Percentiles rank a stretch among this genome's conserved stretches.
phyloP scores from a whole-genome alignment of 2,329 filamentous ascomycete species.

The Leptodontidium sp. region DNA sequence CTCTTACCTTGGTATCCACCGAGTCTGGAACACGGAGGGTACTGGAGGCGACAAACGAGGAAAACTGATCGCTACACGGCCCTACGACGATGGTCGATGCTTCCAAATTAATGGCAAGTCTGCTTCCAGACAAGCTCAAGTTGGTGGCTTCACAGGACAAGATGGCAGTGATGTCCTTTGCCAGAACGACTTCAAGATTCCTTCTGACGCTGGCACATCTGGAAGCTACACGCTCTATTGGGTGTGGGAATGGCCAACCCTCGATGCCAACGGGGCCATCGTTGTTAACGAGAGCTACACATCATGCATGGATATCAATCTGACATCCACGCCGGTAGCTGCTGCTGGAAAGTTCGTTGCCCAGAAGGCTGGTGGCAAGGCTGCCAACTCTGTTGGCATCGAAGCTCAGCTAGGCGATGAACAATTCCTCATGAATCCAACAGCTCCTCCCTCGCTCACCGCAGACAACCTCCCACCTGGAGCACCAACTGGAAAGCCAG shows the following conservation, averaged over 20 bases:
- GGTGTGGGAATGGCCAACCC: conserved; percentile 93
- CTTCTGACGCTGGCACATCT: conserved; percentile 66
- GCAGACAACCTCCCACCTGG: conserved; percentile 21
- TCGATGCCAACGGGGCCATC: conserved; percentile 54
- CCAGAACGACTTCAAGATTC: conserved; percentile 82
- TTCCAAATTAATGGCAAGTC: conserved; percentile 73
- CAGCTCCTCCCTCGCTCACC: conserved; percentile 19
- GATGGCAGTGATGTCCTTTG: conserved; percentile 70
- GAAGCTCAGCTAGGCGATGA: conserved; percentile 43
- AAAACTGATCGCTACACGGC: conserved; percentile 75
- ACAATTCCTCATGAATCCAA: conserved; percentile 37
- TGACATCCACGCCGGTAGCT: conserved; percentile 36
- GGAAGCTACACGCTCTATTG: conserved; percentile 86
- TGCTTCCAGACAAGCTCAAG: conserved; percentile 69
- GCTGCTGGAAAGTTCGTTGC: conserved; percentile 20
- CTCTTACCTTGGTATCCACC: conserved; percentile 70
- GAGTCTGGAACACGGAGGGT: conserved; percentile 80
- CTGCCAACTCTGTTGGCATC: conserved; percentile 28
- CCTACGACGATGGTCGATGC: conserved; percentile 92
- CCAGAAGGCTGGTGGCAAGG: conserved; percentile 18
- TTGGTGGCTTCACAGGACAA: conserved; percentile 54
- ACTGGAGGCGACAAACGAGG: conserved; percentile 83
- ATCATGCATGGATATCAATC: conserved; percentile 61
- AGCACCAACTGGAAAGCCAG: background rate
- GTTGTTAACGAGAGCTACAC: conserved; percentile 66